These are phyloP conservation scores for Sugiyamaella japonica DNA, from an alignment of 1,139 yeast genomes.

Conservation along the genomic window DNA sequence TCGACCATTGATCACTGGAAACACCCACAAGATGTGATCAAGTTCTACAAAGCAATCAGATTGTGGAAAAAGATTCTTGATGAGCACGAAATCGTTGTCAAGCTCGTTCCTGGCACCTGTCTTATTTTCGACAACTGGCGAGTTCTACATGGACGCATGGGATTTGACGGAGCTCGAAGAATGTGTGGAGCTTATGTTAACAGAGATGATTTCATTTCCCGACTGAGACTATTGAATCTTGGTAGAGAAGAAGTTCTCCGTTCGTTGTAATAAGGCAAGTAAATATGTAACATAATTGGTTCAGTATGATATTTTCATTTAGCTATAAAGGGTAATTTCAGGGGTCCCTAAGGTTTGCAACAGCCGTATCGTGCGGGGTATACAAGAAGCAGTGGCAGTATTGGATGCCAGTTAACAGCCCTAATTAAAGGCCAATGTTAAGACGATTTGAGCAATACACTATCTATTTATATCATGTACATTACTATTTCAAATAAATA, in stretches of 20 bases:
- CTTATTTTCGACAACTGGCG: slow-evolving; percentile 78
- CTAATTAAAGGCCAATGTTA: too few relatives aligned
- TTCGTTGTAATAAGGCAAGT: slow-evolving; percentile 33
- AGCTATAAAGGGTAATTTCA: not conserved
- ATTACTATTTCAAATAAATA: not conserved
- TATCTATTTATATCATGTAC: not conserved
- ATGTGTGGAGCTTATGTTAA: slow-evolving; percentile 77
- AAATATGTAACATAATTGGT: not conserved
- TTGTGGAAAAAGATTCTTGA: slow-evolving; percentile 59
- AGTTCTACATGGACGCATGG: slow-evolving; percentile 70
- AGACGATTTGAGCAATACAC: not conserved
- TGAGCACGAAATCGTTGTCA: slow-evolving; percentile 57
- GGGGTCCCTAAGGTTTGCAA: not conserved
- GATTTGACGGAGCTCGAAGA: slow-evolving; percentile 67
- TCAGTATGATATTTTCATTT: not conserved
- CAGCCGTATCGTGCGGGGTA: not conserved
- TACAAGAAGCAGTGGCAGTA: not conserved
- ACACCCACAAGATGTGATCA: slow-evolving; percentile 54
- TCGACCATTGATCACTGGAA: slow-evolving; percentile 63
- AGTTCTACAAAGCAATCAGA: slow-evolving; percentile 60
- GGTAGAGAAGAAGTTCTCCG: slow-evolving; percentile 54
- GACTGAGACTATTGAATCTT: slow-evolving; percentile 53
- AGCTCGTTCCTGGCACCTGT: slow-evolving; percentile 66
- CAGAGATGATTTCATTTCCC: slow-evolving; percentile 66
- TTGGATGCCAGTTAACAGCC: too few relatives aligned